Evolutionary conservation across 805 yeast species (phyloP).

Genomic region (Candida sakaeoensis): DNA sequence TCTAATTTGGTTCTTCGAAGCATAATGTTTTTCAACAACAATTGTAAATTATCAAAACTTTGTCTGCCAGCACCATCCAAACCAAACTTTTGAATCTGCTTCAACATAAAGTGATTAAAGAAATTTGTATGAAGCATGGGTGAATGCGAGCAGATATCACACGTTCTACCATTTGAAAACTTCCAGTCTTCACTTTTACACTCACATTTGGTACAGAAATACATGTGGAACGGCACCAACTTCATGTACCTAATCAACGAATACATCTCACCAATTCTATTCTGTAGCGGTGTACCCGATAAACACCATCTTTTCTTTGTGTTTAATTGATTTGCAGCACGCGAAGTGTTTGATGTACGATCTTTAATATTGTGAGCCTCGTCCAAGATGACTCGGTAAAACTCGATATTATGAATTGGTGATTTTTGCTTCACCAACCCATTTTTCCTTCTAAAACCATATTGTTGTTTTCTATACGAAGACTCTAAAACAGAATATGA

Average conservation of each 20-base stretch:
- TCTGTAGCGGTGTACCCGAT: slow-evolving; percentile 95
- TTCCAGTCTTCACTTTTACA: slow-evolving; percentile 83
- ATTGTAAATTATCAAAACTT: slow-evolving; percentile 74
- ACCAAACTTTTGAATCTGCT: slow-evolving; percentile 86
- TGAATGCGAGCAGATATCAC: slow-evolving; percentile 84
- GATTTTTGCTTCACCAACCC: slow-evolving; percentile 72
- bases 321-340: slow-evolving; percentile 74
- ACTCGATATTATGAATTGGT: slow-evolving; percentile 66
- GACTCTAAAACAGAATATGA: slow-evolving; percentile 92
- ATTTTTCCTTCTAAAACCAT: slow-evolving; percentile 76
- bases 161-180: slow-evolving; percentile 76
- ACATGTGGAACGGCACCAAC: slow-evolving; percentile 80
- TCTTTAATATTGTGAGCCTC: slow-evolving; percentile 98
- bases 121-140: slow-evolving; percentile 95
- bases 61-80: slow-evolving; percentile 75
- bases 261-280: slow-evolving; percentile 94
- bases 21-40: slow-evolving; percentile 77
- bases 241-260: slow-evolving; percentile 83
- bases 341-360: slow-evolving; percentile 87
- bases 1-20: slow-evolving; percentile 92
- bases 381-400: slow-evolving; percentile 84
- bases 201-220: slow-evolving; percentile 90
- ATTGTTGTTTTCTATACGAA: slow-evolving; percentile 72
- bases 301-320: slow-evolving; percentile 85
- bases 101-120: slow-evolving; percentile 92